phyloP scores from a whole-genome alignment of 768 basidiomycete genomes.

The Paxillus ammoniavirescens region DNA sequence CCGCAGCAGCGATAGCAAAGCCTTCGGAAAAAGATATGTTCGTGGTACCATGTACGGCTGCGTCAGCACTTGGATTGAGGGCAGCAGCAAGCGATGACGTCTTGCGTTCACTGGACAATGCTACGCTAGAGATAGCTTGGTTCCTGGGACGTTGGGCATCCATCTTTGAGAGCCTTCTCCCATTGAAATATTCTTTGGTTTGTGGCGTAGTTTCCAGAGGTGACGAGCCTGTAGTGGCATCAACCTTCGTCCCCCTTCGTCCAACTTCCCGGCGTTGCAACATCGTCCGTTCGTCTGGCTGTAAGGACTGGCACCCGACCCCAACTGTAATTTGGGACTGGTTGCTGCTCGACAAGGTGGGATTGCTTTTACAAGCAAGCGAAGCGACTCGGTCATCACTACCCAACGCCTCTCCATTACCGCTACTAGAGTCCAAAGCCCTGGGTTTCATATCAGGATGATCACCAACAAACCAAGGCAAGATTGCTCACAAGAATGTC shows the following conservation, averaged over 20 bases:
- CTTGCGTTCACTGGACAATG: not conserved
- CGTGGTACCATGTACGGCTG: not conserved
- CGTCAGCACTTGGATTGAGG: not conserved
- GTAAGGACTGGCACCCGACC: no score
- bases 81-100: not conserved
- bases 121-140: not conserved
- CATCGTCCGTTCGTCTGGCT: not conserved
- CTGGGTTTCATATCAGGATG: not conserved
- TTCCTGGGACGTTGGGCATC: not conserved
- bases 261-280: not conserved
- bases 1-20: not conserved
- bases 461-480: no score
- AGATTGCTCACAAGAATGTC: constrained; percentile 3
- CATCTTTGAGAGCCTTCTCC: not conserved
- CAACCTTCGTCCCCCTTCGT: not conserved
- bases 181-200: no score
- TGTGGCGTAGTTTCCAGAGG: no score
- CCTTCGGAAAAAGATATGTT: not conserved
- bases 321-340: no score
- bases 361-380: not conserved
- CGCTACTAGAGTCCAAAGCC: not conserved
- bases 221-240: not conserved
- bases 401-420: not conserved
- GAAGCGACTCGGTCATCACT: not conserved
- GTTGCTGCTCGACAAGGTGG: not conserved